phyloP scores from a whole-genome alignment of 2,329 filamentous ascomycete genomes.

The Tympanopsis confertula region DNA sequence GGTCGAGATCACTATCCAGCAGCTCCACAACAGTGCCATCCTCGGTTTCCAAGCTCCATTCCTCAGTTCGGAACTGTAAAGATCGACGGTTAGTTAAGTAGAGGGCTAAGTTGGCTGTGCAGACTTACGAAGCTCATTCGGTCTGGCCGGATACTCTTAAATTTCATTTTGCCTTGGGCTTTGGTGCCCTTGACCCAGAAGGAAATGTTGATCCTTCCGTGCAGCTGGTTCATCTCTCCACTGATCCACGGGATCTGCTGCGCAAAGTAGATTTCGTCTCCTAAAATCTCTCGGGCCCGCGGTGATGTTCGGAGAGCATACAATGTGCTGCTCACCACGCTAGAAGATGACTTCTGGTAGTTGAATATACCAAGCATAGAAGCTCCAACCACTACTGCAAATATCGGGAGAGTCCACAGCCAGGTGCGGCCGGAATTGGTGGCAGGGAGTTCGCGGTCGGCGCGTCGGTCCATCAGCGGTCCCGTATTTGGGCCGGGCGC shows the following conservation, averaged over 20 bases:
- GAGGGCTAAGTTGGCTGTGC: neutral
- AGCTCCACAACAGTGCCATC: constrained; percentile 42
- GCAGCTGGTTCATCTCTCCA: constrained; percentile 49
- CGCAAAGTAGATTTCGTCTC: constrained; percentile 41
- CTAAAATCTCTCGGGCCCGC: constrained; percentile 40
- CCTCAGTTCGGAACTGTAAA: constrained; percentile 43
- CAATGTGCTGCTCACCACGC: constrained; percentile 43
- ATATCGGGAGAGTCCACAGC: constrained; percentile 42
- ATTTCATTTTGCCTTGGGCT: constrained; percentile 39
- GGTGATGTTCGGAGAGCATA: constrained; percentile 50
- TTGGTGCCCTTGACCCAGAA: constrained; percentile 55
- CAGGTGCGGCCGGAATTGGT: constrained; percentile 13
- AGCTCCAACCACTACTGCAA: constrained; percentile 36
- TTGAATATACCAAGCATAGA: constrained; percentile 54
- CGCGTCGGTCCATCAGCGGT: constrained; percentile 9
- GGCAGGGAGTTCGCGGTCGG: constrained; percentile 10
- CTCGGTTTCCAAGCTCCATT: constrained; percentile 48
- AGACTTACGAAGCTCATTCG: constrained; percentile 37
- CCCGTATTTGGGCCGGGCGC: neutral
- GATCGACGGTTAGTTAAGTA: neutral
- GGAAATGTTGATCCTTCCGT: constrained; percentile 48
- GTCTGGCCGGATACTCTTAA: constrained; percentile 40
- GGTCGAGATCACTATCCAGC: constrained; percentile 24
- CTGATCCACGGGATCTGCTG: constrained; percentile 36
- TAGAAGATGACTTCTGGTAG: constrained; percentile 53